Percentiles rank a stretch among this genome's conserved stretches.
These are phyloP conservation scores for Diaporthe helianthi DNA, from an alignment of 2,329 filamentous ascomycete genomes.

Conservation along the genomic window DNA sequence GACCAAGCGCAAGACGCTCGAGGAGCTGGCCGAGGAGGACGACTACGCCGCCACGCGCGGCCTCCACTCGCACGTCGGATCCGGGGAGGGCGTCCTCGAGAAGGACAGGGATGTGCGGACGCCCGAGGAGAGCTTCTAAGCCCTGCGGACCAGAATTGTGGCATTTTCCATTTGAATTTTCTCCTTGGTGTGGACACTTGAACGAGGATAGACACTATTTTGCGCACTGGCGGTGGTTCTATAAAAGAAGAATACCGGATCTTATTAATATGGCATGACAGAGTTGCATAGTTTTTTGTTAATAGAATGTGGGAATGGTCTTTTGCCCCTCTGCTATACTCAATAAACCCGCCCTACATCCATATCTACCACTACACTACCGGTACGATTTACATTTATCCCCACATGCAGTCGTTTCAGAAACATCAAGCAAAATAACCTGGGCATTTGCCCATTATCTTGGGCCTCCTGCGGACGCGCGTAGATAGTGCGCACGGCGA, in stretches of 20 bases:
- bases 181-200: background rate
- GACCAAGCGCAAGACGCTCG: slow-evolving; percentile 77
- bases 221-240: background rate
- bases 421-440: background rate
- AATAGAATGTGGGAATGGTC: slow-evolving; percentile 11
- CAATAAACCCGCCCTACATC: background rate
- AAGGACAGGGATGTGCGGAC: slow-evolving; percentile 19
- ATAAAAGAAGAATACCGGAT: slow-evolving; percentile 11
- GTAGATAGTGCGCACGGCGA: slow-evolving; percentile 6
- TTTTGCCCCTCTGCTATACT: background rate
- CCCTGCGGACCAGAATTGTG: too few relatives aligned
- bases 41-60: slow-evolving; percentile 26
- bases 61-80: background rate
- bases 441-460: background rate
- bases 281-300: background rate
- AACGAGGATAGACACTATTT: background rate
- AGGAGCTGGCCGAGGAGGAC: slow-evolving; percentile 57
- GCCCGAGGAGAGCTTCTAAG: slow-evolving; percentile 25
- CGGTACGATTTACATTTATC: background rate
- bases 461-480: background rate
- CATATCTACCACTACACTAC: background rate
- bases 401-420: background rate
- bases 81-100: slow-evolving; percentile 24
- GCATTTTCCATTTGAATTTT: background rate
- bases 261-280: background rate